A percentile compares a stretch with the other conserved stretches of the same genome.
These are phyloP conservation scores for Haberlea rhodopensis DNA, from an alignment of 257 asterid species.

Conservation along the genomic window DNA sequence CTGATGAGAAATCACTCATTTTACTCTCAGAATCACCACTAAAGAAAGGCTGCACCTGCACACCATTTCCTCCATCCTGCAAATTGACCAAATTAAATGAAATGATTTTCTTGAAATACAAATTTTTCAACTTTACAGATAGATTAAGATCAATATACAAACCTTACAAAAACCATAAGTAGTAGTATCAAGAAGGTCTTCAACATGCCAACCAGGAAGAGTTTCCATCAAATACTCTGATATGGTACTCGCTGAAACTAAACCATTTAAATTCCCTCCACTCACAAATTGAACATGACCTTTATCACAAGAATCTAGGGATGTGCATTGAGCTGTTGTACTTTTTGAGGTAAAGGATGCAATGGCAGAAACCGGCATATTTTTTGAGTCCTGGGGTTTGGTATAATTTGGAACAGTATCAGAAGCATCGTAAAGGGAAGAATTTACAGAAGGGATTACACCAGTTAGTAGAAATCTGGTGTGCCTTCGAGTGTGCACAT, in stretches of 20 bases:
- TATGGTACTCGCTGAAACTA: conserved; percentile 49
- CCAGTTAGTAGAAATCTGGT: conserved; percentile 77
- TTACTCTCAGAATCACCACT: conserved; percentile 15
- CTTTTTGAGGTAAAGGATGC: conserved; percentile 25
- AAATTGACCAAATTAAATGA: neutral
- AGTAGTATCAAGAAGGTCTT: conserved; percentile 62
- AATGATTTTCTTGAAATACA: neutral
- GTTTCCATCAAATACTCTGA: conserved; percentile 78
- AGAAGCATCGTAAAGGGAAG: conserved; percentile 39
- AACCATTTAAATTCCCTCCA: conserved; percentile 21
- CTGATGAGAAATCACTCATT: conserved; percentile 33
- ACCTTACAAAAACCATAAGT: conserved; percentile 58
- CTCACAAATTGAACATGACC: conserved; percentile 22
- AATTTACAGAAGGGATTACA: conserved; percentile 50
- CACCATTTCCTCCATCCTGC: neutral
- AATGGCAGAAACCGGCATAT: conserved; percentile 21
- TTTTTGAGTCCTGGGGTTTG: conserved; percentile 30
- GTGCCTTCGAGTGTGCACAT: conserved; percentile 70
- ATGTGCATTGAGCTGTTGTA: conserved; percentile 23
- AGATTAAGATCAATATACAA: conserved; percentile 18
- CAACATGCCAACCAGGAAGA: conserved; percentile 91
- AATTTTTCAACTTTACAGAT: too few relatives aligned
- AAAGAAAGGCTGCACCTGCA: neutral
- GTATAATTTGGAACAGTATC: conserved; percentile 34
- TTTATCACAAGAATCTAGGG: conserved; percentile 19